Evolutionary conservation across 306 rosid species (phyloP), one percentile per base, ranked within the genome.

Genomic region (Cucurbita maxima): DNA sequence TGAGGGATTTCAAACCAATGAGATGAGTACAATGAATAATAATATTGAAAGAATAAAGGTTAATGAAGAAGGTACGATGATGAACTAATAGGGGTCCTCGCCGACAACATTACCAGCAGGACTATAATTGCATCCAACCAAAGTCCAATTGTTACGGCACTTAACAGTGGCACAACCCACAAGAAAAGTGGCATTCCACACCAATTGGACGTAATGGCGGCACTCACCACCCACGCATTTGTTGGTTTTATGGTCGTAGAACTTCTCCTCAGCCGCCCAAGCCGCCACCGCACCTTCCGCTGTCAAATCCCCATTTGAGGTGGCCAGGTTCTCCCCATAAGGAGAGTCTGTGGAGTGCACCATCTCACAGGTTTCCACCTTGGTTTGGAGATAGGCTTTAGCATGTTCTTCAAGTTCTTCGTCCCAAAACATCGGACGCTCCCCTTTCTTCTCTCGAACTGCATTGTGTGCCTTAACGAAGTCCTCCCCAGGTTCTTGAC

Each of bases 241-340:
- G 54, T 77, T 79, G 4, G 54, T 10, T 7, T 71, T 1, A 0
- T 63, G 20, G 25, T 79, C 72, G 2, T 81, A 84, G 53, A 37
- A 11, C 0, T 43, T 10, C 78, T 74, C 71, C 83, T 84, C 88
- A 0, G 25, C 25, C 0, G 82, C 34, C 85, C 85, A 84, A 3
- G 76, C 3, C 3, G 77, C 72, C 61, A 82, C 86, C 0, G 83
- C 77, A 13, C 30, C 79, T 0, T 37, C 5, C 0, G 50, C 79
- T 0, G 16, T 58, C 3, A 79, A 36, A 8, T 13, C 67, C 0
- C 14, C 70, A 1, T 3, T 53, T 58, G 55, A 15, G 20, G 0
- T 38, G 0, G 84, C 86, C 1, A 84, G n/a, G 69, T 78, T 80
- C 78, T 82, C 84, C 0, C 86, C 84, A 1, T 45, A 85, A 4